Base-by-base conservation (phyloP, 2,329 filamentous ascomycete genomes). In the Cladosporium sp. region DNA sequence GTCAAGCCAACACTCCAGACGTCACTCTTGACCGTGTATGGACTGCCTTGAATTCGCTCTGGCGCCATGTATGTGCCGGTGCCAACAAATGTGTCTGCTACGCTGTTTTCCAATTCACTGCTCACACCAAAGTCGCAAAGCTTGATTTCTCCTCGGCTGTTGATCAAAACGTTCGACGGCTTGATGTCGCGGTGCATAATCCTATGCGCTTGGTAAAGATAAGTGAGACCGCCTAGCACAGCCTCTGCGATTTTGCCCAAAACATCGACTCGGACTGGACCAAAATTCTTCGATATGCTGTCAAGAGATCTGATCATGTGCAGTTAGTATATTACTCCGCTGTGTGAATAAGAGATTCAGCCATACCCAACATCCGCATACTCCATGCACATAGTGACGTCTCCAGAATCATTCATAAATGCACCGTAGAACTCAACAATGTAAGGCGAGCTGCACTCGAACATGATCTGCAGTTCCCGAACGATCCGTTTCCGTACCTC, bases 161-260 rank as follows among this genome's bases (percentile, higher is more conserved):
- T 97, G 70, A 97, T 90, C 25, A 99, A 81, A 60, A 99, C 92
- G 73, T 99, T 99, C 45, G 94, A 97, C 1, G 94, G 94, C 72
- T 99, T 99, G 78, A 99, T 95, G 73, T 99, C 94, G 75, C 94
- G 87, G 74, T 99, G 94, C 92, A 99, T 97, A 73, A 99, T 99
- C 70, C 94, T 90, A 73, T 97, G 92, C 66, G 90, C 90, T 66
- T 88, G 88, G 78, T 97, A 99, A 51, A 99, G 88, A 72, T 99
- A 99, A 36, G 92, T 92, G 60, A 99, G 82, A 12, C 94, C 94
- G 51, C 90, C 93, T 4, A 99, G 84, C 5, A 96, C 93, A 4
- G 93, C 92, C 78, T 97, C 94, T 57, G 94, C 92, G 67, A 99
- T 97, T 78, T 99, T 99, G 61, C 94, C 94, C 5, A 99, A 82